Evolutionary conservation across 345 rosid species (phyloP), one percentile per base, ranked within the genome.

Genomic region (Citrus reticulata): DNA sequence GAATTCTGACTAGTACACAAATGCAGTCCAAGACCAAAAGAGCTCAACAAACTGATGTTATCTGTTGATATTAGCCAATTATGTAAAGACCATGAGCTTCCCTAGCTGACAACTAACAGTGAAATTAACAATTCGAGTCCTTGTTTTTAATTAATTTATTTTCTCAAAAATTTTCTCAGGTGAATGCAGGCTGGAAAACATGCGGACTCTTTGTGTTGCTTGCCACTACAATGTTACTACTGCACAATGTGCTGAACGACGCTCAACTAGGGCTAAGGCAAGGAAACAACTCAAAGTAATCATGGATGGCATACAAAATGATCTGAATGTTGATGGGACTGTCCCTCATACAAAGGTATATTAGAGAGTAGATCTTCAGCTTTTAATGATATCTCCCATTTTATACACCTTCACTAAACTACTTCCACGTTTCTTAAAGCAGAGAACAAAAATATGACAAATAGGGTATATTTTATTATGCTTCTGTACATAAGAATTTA

Each of bases 141-240:
- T 42, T 17, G 34, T 42, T 35, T n/a, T 62, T 55, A 60, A 34
- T 42, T 59, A 17, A 19, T 42, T 20, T 49, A 70, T 67, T 55
- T 40, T 59, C 9, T 62, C 40, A 73, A 82, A 46, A 81, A 74
- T 67, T 74, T 69, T 59, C 71, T 57, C 73, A 95, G 98, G 97
- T 49, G 99, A 95, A 81, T 93, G 99, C 86, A 86, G 84, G 83
- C 87, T 93, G 78, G 97, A 93, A 86, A 95, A 95, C 83, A 88
- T 95, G 98, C 88, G 97, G 89, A 95, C 97, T 68, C 95, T 93
- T 17, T 93, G 98, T 78, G 96, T 92, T 77, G 93, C 96, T 60
- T 95, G 99, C 79, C 99, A 95, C 83, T 84, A 80, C 55, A 90
- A 90, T 79, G 96, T 93, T 40, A 92, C 99, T 40, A 87, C 88